phyloP scores from a whole-genome alignment of 192 early-diverging fungal species.

The Entrophospora sp. region DNA sequence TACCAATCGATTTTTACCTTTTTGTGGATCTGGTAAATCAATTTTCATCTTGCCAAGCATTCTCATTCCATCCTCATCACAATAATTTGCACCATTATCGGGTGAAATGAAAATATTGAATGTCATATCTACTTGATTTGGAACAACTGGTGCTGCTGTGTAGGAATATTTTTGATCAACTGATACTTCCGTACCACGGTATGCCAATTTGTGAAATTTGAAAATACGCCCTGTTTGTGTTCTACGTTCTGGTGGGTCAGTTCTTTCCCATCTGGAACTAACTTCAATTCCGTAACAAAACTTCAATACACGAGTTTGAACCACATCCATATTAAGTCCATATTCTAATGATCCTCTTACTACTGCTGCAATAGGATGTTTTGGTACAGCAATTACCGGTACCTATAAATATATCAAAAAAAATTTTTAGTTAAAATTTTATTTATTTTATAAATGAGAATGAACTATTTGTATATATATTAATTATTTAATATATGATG shows the following conservation, averaged over 20 bases:
- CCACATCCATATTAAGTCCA: conserved; percentile 13
- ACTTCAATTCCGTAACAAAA: conserved; percentile 6
- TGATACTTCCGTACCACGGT: conserved; percentile 3
- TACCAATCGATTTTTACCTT: conserved; percentile 13
- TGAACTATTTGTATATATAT: too few relatives aligned
- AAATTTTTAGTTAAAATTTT: too few relatives aligned
- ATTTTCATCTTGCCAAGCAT: conserved; percentile 18
- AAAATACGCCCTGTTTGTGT: neutral
- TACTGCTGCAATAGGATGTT: conserved; percentile 44
- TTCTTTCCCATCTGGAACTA: neutral
- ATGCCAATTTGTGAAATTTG: conserved; percentile 12
- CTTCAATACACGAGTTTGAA: neutral
- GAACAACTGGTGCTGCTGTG: conserved; percentile 4
- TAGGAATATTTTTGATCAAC: conserved; percentile 18
- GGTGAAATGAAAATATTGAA: conserved; percentile 17
- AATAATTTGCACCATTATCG: conserved; percentile 12
- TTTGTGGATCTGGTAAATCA: conserved; percentile 15
- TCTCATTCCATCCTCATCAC: conserved; percentile 21
- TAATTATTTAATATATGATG: too few relatives aligned
- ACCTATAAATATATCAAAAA: too few relatives aligned
- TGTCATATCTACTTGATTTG: conserved; percentile 11
- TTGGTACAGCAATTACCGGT: conserved; percentile 40
- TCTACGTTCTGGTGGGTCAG: conserved; percentile 13
- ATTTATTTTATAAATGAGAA: too few relatives aligned
- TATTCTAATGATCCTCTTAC: conserved; percentile 44